Percentiles rank a stretch among this genome's conserved stretches.
Evolutionary conservation across 148 eudicot species (phyloP).

Genomic region (Diospyros kaki): DNA sequence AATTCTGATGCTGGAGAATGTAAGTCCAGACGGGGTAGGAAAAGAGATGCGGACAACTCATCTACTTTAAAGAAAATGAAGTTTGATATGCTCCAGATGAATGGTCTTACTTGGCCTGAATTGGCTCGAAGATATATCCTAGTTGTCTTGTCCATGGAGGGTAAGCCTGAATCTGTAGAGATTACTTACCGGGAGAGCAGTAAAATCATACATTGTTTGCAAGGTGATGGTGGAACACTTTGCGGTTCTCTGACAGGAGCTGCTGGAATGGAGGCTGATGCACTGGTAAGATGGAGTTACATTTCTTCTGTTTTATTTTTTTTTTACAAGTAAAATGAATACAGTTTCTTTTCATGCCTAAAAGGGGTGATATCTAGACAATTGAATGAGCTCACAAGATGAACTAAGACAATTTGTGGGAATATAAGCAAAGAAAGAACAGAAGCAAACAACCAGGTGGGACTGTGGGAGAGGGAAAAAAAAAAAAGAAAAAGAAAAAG

Average conservation of each 20-base stretch:
- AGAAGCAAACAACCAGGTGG: no score
- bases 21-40: constrained; percentile 45
- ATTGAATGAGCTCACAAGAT: no score
- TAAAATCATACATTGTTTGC: constrained; percentile 49
- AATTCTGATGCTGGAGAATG: constrained; percentile 40
- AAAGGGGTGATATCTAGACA: no score
- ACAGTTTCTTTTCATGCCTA: no score
- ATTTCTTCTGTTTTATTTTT: not conserved
- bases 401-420: no score
- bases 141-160: constrained; percentile 44
- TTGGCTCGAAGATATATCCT: constrained; percentile 50
- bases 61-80: constrained; percentile 32
- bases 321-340: not conserved
- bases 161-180: constrained; percentile 47
- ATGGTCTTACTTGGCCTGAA: constrained; percentile 61
- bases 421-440: no score
- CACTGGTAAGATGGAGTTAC: constrained; percentile 37
- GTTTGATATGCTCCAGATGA: constrained; percentile 44
- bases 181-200: constrained; percentile 38
- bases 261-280: constrained; percentile 56
- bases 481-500: no score
- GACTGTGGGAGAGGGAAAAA: no score
- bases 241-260: constrained; percentile 52
- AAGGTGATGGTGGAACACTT: constrained; percentile 55
- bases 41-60: constrained; percentile 37